A percentile compares a stretch with the other conserved stretches of the same genome.
Conservation (phyloP, 495 filamentous ascomycete species). For the Neurospora sp. region DNA sequence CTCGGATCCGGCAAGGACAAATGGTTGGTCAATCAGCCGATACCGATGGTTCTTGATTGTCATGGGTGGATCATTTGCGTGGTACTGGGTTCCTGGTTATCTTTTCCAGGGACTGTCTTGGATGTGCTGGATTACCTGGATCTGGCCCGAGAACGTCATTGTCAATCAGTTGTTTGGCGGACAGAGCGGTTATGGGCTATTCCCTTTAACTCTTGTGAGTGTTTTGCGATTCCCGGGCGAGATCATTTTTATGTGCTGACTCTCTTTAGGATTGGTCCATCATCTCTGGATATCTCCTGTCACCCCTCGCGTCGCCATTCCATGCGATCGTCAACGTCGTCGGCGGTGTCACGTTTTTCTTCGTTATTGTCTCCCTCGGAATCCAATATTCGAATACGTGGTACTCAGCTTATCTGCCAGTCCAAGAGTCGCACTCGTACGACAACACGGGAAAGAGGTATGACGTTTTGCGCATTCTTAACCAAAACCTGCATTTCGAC, state of each 20-base stretch:
- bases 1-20: conserved; percentile 45
- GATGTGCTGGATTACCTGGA: conserved; percentile 56
- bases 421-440: conserved; percentile 45
- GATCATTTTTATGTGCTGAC: background rate
- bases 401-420: conserved; percentile 50
- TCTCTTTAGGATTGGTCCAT: conserved; percentile 48
- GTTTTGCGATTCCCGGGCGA: background rate
- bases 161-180: conserved; percentile 65
- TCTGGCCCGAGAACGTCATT: conserved; percentile 50
- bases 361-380: conserved; percentile 38
- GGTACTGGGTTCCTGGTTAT: conserved; percentile 53
- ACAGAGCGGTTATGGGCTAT: conserved; percentile 47
- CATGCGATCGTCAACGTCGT: conserved; percentile 54
- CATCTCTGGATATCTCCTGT: conserved; percentile 53
- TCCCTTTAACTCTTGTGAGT: conserved; percentile 43
- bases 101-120: conserved; percentile 47
- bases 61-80: conserved; percentile 39
- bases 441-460: conserved; percentile 51
- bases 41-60: conserved; percentile 57
- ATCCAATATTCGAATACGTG: conserved; percentile 57
- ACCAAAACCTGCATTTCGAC: conserved; percentile 38
- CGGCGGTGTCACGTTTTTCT: conserved; percentile 44
- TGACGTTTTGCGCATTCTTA: conserved; percentile 43
- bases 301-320: conserved; percentile 60
- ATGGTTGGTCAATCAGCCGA: conserved; percentile 56